These are phyloP conservation scores for Globisporangium viniferum DNA, from an alignment of 352 stramenopile species.

Conservation along the genomic window DNA sequence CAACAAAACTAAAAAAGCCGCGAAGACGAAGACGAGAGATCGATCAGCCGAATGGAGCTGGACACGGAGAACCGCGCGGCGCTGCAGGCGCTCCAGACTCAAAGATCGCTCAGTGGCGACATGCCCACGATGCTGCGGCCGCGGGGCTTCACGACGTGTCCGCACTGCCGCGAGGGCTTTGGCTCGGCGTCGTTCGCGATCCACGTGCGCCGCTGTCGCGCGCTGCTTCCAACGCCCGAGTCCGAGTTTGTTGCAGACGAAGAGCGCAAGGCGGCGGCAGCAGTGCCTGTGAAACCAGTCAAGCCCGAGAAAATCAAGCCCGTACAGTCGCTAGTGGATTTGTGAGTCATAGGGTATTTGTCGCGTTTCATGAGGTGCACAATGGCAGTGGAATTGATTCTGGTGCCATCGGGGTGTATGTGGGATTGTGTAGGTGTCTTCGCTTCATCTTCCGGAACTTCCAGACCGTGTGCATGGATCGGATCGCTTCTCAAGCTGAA, in stretches of 20 bases:
- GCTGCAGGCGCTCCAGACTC: slow-evolving; percentile 30
- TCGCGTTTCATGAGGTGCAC: background rate
- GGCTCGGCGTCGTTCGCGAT: slow-evolving; percentile 59
- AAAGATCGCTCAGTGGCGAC: background rate
- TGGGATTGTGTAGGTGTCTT: slow-evolving; percentile 39
- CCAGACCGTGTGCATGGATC: slow-evolving; percentile 63
- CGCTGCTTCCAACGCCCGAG: slow-evolving; percentile 30
- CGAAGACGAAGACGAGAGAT: background rate
- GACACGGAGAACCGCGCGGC: slow-evolving; percentile 35
- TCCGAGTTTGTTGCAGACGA: slow-evolving; percentile 13
- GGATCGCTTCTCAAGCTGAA: slow-evolving; percentile 48
- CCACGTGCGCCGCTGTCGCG: slow-evolving; percentile 57
- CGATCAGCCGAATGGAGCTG: slow-evolving; percentile 10
- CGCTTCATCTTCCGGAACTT: slow-evolving; percentile 67
- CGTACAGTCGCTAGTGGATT: slow-evolving; percentile 48
- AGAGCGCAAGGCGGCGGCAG: slow-evolving; percentile 15
- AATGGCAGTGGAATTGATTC: background rate
- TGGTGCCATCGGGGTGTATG: too few species aligned
- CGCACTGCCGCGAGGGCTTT: slow-evolving; percentile 56
- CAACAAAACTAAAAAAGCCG: background rate
- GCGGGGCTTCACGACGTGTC: slow-evolving; percentile 33
- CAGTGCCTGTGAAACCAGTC: slow-evolving; percentile 3
- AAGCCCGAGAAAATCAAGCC: slow-evolving; percentile 33
- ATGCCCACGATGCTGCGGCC: slow-evolving; percentile 15
- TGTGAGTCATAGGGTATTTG: slow-evolving; percentile 26